Percentiles rank a stretch among this genome's conserved stretches.
Conservation (phyloP, 2,329 filamentous ascomycete genomes). For the Rhinocladiella mackenziei region DNA sequence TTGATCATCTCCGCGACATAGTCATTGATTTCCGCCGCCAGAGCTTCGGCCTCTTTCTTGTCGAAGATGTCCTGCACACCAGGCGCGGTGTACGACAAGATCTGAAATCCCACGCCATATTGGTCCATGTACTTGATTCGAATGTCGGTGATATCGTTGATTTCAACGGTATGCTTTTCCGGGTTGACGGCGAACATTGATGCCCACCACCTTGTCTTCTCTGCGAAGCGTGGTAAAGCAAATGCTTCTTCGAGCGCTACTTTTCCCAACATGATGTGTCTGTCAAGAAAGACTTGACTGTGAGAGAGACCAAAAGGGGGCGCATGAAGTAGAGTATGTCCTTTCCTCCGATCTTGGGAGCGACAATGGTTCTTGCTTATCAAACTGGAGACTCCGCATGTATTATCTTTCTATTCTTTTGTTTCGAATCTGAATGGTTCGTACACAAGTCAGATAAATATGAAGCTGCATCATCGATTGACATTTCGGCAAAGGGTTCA, state of each 20-base stretch:
- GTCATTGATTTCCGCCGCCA: slow-evolving; percentile 32
- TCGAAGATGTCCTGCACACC: slow-evolving; percentile 32
- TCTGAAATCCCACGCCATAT: slow-evolving; percentile 32
- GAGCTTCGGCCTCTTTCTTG: slow-evolving; percentile 28
- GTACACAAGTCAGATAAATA: too few species aligned
- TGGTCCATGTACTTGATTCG: slow-evolving; percentile 27
- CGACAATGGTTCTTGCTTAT: too few species aligned
- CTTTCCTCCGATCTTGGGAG: too few species aligned
- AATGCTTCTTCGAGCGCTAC: slow-evolving; percentile 42
- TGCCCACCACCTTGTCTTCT: slow-evolving; percentile 60
- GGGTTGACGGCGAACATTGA: slow-evolving; percentile 56
- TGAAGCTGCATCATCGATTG: too few species aligned
- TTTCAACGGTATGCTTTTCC: slow-evolving; percentile 57
- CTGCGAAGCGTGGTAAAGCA: slow-evolving; percentile 47
- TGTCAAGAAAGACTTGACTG: too few species aligned
- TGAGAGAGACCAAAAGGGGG: too few species aligned
- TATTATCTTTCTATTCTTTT: too few species aligned
- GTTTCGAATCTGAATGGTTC: too few species aligned
- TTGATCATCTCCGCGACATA: slow-evolving; percentile 30
- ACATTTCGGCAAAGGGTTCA: too few species aligned
- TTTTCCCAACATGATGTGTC: slow-evolving; percentile 48
- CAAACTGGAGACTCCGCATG: too few species aligned
- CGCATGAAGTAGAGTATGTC: too few species aligned
- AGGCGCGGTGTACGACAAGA: slow-evolving; percentile 32
- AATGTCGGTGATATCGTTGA: slow-evolving; percentile 34